Evolutionary conservation across 169 alveolate genomes (phyloP).

Genomic region (Pseudocohnilembus persalinus): DNA sequence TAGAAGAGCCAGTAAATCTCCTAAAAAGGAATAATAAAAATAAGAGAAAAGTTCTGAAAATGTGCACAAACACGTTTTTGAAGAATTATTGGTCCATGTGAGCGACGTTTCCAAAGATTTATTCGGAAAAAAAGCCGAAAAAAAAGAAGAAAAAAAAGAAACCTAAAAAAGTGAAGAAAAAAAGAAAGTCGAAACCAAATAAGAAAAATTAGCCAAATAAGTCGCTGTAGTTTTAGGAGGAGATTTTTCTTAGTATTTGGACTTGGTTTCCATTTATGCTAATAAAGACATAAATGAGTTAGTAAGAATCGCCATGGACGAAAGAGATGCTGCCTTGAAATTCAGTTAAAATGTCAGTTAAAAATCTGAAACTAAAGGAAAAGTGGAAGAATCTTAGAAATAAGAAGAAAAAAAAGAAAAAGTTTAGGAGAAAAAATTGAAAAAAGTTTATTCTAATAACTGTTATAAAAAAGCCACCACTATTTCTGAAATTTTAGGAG

Average conservation of each 20-base stretch:
- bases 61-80: not conserved
- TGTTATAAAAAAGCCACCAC: not conserved
- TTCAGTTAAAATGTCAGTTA: too few relatives aligned
- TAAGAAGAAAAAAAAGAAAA: constrained; percentile 2
- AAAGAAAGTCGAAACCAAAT: not conserved
- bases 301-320: too few relatives aligned
- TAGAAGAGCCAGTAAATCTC: too few relatives aligned
- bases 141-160: not conserved
- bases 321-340: too few relatives aligned
- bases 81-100: not conserved
- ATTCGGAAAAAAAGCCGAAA: not conserved
- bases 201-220: not conserved
- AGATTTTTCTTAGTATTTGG: not conserved
- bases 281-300: too few relatives aligned
- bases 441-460: constrained; percentile 1
- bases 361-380: too few relatives aligned
- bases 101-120: too few relatives aligned
- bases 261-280: not conserved
- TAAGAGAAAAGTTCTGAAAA: not conserved
- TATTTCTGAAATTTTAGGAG: constrained; percentile 16
- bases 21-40: too few relatives aligned
- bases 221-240: not conserved
- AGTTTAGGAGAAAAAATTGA: constrained; percentile 4
- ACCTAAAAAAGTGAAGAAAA: not conserved
- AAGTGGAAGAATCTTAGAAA: not conserved